Conservation (phyloP, 2,329 filamentous ascomycete genomes). For the Rutstroemia sp. region DNA sequence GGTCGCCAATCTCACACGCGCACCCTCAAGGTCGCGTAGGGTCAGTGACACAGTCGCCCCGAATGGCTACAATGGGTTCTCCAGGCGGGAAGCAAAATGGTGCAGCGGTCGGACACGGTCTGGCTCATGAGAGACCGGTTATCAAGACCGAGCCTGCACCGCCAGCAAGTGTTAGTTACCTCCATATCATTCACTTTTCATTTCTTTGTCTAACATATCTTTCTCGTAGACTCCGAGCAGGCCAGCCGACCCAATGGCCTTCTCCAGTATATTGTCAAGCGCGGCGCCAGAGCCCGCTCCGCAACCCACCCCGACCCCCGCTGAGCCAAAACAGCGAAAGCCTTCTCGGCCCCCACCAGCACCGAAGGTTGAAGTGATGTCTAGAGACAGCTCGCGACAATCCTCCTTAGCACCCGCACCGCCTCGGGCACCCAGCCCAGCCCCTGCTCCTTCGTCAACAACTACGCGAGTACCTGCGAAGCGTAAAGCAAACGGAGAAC, state of each 20-base stretch:
- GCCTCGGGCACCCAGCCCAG: background rate
- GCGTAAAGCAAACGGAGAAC: constrained; percentile 38
- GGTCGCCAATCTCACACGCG: constrained; percentile 43
- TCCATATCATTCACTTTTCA: background rate
- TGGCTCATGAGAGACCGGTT: constrained; percentile 23
- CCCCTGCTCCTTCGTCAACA: constrained; percentile 36
- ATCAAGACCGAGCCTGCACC: constrained; percentile 19
- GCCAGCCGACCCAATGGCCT: constrained; percentile 84
- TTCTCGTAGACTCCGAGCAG: constrained; percentile 58
- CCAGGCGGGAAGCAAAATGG: constrained; percentile 40
- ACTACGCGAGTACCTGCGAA: constrained; percentile 35
- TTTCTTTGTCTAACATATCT: background rate
- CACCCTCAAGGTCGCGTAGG: constrained; percentile 30
- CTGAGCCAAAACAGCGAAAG: constrained; percentile 21
- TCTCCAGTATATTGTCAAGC: constrained; percentile 87
- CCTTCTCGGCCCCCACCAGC: constrained; percentile 16
- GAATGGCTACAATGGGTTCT: constrained; percentile 36
- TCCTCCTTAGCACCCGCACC: constrained; percentile 38
- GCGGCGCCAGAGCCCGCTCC: constrained; percentile 56
- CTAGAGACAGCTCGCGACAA: constrained; percentile 34
- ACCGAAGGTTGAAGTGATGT: constrained; percentile 20
- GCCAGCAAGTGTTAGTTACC: constrained; percentile 20
- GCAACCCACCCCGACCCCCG: constrained; percentile 8
- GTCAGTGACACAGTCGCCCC: constrained; percentile 26
- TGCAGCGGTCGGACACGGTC: constrained; percentile 13